Conservation (phyloP, 1,284 basidiomycete species). For the Thecaphora thlaspeos region DNA sequence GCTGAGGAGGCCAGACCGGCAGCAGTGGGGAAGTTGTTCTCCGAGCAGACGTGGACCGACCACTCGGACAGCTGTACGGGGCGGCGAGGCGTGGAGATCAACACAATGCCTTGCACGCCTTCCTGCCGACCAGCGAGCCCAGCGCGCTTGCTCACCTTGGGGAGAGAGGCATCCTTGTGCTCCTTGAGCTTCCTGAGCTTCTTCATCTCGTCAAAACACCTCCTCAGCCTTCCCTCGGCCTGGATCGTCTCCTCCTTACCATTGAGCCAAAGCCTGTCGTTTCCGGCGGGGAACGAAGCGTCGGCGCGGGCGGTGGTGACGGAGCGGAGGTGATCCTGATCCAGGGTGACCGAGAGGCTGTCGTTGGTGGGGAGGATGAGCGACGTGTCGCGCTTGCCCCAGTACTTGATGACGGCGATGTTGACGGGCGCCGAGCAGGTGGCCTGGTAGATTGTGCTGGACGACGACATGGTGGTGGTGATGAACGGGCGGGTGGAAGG, state of each 20-base stretch:
- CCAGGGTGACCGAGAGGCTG: conserved; percentile 92
- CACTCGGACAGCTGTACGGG: conserved; percentile 50
- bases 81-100: too few relatives aligned
- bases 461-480: conserved; percentile 20
- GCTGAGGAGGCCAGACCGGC: conserved; percentile 96
- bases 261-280: conserved; percentile 89
- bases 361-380: conserved; percentile 97
- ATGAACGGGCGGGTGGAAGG: too few relatives aligned
- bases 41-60: conserved; percentile 72
- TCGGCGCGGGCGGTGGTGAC: conserved; percentile 90
- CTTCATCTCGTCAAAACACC: conserved; percentile 87
- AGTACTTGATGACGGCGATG: conserved; percentile 89
- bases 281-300: conserved; percentile 64
- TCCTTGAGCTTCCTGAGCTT: conserved; percentile 74
- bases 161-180: conserved; percentile 51
- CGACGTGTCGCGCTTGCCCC: conserved; percentile 95
- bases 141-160: conserved; percentile 31
- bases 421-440: conserved; percentile 92
- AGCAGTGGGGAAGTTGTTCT: conserved; percentile 99
- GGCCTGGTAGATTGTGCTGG: conserved; percentile 69
- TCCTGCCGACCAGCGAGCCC: not conserved
- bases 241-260: conserved; percentile 87
- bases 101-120: too few relatives aligned
- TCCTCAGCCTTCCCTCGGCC: conserved; percentile 72
- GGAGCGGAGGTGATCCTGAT: conserved; percentile 90